Conservation (phyloP, 2,329 filamentous ascomycete genomes). For the Scedosporium apiospermum region DNA sequence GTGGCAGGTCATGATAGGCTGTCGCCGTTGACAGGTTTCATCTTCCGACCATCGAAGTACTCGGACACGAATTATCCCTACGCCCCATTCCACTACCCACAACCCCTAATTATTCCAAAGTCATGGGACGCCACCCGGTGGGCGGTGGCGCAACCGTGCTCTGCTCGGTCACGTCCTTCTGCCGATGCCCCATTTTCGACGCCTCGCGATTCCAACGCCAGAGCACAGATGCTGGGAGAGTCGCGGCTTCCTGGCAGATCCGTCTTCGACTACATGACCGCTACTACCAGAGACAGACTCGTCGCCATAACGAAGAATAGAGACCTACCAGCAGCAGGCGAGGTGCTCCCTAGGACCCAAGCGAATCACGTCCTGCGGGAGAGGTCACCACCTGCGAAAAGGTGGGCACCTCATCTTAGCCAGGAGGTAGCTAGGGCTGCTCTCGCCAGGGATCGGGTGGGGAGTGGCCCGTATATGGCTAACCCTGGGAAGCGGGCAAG, state of each 20-base stretch:
- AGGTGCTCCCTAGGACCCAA: conserved; percentile 20
- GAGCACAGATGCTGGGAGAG: conserved; percentile 50
- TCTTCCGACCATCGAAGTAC: neutral
- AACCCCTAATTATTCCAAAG: neutral
- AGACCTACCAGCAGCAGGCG: neutral
- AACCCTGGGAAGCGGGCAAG: conserved; percentile 69
- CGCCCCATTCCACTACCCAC: neutral
- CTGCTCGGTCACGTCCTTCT: neutral
- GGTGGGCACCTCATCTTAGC: conserved; percentile 55
- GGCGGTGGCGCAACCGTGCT: too few relatives aligned
- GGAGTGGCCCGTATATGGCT: conserved; percentile 74
- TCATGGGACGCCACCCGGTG: neutral
- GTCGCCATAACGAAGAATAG: conserved; percentile 64
- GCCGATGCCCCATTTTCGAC: neutral
- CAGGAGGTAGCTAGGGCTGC: conserved; percentile 59
- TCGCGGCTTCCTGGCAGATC: conserved; percentile 78
- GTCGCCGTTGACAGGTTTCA: neutral
- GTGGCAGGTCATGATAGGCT: neutral
- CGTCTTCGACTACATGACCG: conserved; percentile 84
- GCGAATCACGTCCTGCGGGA: conserved; percentile 62
- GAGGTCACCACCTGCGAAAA: conserved; percentile 50
- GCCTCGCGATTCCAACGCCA: neutral
- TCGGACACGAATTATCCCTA: neutral
- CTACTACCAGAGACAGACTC: conserved; percentile 67
- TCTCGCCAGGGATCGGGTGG: conserved; percentile 52